These are phyloP conservation scores for Bodo saltans DNA, from an alignment of 78 protist species.

Conservation along the genomic window DNA sequence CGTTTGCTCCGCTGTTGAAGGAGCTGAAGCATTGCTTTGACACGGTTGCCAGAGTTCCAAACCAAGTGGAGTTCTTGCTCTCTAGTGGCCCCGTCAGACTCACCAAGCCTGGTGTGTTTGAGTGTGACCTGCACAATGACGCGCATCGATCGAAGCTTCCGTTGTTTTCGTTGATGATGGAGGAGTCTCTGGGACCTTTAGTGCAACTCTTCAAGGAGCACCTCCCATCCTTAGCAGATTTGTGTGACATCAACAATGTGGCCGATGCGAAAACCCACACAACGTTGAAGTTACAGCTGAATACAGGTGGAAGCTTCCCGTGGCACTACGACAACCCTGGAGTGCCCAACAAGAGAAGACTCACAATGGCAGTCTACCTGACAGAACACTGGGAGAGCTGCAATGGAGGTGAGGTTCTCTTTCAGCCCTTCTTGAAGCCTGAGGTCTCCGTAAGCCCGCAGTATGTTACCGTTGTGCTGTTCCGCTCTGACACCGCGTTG, in stretches of 20 bases:
- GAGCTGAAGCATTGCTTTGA: too few species aligned
- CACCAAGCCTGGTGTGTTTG: slow-evolving; percentile 24
- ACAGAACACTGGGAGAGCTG: not conserved
- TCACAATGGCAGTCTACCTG: not conserved
- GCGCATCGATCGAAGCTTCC: not conserved
- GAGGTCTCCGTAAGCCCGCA: not conserved
- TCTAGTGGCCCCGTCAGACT: not conserved
- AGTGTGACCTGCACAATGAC: not conserved
- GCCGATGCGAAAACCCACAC: not conserved
- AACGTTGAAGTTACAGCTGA: slow-evolving; percentile 18
- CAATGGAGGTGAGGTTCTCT: slow-evolving; percentile 27
- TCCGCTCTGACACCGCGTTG: not conserved
- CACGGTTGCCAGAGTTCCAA: not conserved
- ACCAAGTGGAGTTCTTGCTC: not conserved
- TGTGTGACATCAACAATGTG: too few species aligned
- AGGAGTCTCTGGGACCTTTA: not conserved
- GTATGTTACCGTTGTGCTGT: not conserved
- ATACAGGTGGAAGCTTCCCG: slow-evolving; percentile 33
- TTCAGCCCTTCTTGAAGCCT: not conserved
- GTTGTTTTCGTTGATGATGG: not conserved
- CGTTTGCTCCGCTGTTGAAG: too few species aligned
- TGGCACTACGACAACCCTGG: slow-evolving; percentile 32
- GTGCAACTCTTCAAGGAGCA: not conserved
- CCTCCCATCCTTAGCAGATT: not conserved
- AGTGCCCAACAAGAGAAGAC: not conserved